A percentile compares a stretch with the other conserved stretches of the same genome.
Conservation (phyloP, 192 early-diverging fungal genomes). For the Coemansia sp. region DNA sequence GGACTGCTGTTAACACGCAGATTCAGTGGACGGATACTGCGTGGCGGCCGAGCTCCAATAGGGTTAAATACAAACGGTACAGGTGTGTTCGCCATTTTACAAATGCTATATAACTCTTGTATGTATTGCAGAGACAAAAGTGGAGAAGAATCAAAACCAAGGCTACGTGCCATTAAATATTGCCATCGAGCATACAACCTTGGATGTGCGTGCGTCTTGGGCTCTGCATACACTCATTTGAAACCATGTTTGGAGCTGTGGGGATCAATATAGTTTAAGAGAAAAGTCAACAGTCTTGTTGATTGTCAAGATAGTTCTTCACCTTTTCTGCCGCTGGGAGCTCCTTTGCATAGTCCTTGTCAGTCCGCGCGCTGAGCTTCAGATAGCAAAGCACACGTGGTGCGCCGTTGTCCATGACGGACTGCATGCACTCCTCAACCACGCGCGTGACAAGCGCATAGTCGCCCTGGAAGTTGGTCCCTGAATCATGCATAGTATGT, state of each 20-base stretch:
- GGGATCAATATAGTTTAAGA: not conserved
- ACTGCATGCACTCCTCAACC: slow-evolving; percentile 44
- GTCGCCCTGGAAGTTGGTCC: slow-evolving; percentile 52
- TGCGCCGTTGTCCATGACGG: slow-evolving; percentile 43
- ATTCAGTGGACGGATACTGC: slow-evolving; percentile 36
- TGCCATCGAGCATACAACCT: too few species aligned
- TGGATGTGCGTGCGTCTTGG: too few species aligned
- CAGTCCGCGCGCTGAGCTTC: slow-evolving; percentile 46
- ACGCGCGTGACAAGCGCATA: slow-evolving; percentile 38
- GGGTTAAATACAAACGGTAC: slow-evolving; percentile 42
- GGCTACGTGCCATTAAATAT: too few species aligned
- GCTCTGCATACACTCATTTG: too few species aligned
- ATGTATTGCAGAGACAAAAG: too few species aligned
- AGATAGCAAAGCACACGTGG: slow-evolving; percentile 50
- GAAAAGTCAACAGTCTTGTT: not conserved
- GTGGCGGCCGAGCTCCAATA: slow-evolving; percentile 25
- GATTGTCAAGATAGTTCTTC: slow-evolving; percentile 15
- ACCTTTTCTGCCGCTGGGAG: slow-evolving; percentile 40
- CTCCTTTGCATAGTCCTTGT: slow-evolving; percentile 40
- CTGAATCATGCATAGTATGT: slow-evolving; percentile 54
- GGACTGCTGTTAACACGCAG: slow-evolving; percentile 5
- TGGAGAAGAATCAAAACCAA: too few species aligned
- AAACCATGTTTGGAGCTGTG: too few species aligned
- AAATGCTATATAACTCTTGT: too few species aligned
- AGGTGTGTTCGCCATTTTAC: not conserved